Percentiles rank a stretch among this genome's conserved stretches.
phyloP scores from a whole-genome alignment of 495 filamentous ascomycete species.

The Lophiostoma macrostomum region DNA sequence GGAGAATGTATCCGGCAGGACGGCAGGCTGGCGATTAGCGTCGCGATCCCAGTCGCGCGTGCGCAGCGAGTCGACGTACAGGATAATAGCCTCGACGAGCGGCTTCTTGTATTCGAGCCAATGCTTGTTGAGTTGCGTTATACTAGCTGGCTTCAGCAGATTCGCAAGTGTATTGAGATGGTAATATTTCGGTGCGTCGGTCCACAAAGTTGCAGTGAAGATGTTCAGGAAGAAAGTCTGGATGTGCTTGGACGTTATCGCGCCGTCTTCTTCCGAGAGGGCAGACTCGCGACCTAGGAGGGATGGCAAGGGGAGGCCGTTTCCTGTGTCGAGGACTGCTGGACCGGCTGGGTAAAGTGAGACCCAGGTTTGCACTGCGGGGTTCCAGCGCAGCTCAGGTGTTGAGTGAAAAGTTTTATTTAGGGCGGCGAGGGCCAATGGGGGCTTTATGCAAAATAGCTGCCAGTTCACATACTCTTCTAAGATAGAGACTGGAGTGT shows the following conservation, averaged over 20 bases:
- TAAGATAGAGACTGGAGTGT: too few species aligned
- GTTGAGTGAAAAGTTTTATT: too few species aligned
- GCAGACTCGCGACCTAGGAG: too few species aligned
- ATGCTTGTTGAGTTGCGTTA: neutral
- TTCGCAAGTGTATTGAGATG: neutral
- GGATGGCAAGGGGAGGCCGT: too few species aligned
- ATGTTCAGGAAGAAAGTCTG: conserved; percentile 2
- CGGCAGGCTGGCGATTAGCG: conserved; percentile 7
- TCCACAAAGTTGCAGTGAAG: conserved; percentile 3
- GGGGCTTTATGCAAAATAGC: too few species aligned
- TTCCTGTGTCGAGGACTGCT: neutral
- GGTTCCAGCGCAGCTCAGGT: too few species aligned
- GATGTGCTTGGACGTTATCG: neutral
- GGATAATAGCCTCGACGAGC: conserved; percentile 28
- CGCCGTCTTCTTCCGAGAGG: neutral
- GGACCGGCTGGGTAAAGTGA: neutral
- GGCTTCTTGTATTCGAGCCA: conserved; percentile 6
- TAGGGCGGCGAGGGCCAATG: too few species aligned
- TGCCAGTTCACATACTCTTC: too few species aligned
- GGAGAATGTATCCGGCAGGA: conserved; percentile 34
- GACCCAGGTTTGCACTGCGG: conserved; percentile 1
- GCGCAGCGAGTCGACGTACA: conserved; percentile 17
- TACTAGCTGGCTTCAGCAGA: neutral
- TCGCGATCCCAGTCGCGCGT: conserved; percentile 24
- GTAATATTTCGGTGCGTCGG: neutral